phyloP scores from a whole-genome alignment of 2,329 filamentous ascomycete species.

The Neoascochyta sp. region DNA sequence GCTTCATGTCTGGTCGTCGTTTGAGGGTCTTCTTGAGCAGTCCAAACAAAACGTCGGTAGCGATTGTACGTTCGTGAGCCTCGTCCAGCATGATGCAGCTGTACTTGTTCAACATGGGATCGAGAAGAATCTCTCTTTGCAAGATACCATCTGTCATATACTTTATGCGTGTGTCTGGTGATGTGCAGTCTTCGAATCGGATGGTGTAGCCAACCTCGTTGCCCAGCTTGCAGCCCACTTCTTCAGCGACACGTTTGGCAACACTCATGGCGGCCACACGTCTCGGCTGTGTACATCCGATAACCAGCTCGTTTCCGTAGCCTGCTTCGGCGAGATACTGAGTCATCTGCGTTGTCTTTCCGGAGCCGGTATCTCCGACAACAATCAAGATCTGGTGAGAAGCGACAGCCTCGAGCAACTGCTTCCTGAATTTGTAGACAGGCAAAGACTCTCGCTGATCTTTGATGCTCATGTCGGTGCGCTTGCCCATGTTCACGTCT shows the following conservation, averaged over 20 bases:
- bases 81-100: slow-evolving; percentile 98
- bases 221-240: slow-evolving; percentile 89
- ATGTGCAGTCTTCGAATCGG: slow-evolving; percentile 94
- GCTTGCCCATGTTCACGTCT: slow-evolving; percentile 76
- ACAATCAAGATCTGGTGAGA: slow-evolving; percentile 93
- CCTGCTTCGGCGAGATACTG: slow-evolving; percentile 93
- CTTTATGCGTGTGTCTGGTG: slow-evolving; percentile 85
- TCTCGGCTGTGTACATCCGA: slow-evolving; percentile 94
- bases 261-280: slow-evolving; percentile 99
- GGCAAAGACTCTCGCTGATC: slow-evolving; percentile 87
- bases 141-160: slow-evolving; percentile 99
- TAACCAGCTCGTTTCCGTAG: slow-evolving; percentile 80
- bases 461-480: slow-evolving; percentile 89
- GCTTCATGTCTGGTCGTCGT: slow-evolving; percentile 84
- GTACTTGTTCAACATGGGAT: slow-evolving; percentile 86
- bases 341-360: slow-evolving; percentile 94
- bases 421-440: slow-evolving; percentile 81
- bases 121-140: slow-evolving; percentile 91
- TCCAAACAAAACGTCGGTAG: slow-evolving; percentile 96
- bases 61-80: slow-evolving; percentile 94
- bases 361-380: slow-evolving; percentile 93
- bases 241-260: slow-evolving; percentile 93
- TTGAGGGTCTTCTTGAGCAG: slow-evolving; percentile 84
- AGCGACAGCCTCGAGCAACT: slow-evolving; percentile 80
- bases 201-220: slow-evolving; percentile 98